phyloP scores from a whole-genome alignment of 305 asterid genomes.

The Solanum hybrid region DNA sequence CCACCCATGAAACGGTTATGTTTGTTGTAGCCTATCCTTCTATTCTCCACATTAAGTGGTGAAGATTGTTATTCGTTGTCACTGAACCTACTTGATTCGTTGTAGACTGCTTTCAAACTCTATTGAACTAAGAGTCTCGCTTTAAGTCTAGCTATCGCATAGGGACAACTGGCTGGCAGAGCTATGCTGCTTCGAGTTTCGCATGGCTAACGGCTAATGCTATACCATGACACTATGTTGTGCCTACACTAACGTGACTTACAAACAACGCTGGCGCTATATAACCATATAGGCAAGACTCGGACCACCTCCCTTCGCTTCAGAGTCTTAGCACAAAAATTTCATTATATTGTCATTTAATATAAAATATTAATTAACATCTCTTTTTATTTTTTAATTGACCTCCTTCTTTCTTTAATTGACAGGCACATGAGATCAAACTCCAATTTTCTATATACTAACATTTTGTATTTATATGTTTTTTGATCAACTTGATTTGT shows the following conservation, averaged over 20 bases:
- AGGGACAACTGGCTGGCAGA: too few relatives aligned
- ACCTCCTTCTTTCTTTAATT: background rate
- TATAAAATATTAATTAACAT: background rate
- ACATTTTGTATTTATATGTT: background rate
- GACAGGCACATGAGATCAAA: background rate
- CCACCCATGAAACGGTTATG: background rate
- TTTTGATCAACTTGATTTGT: background rate
- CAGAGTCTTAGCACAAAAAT: background rate
- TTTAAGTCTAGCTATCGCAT: background rate
- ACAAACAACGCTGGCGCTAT: too few relatives aligned
- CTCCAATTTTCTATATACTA: background rate
- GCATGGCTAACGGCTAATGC: too few relatives aligned
- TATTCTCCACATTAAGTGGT: background rate
- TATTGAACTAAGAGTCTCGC: background rate
- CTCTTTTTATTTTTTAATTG: background rate
- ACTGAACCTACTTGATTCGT: background rate
- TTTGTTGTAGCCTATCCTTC: too few relatives aligned
- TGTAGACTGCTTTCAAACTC: background rate
- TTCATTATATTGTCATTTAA: background rate
- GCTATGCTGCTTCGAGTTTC: too few relatives aligned
- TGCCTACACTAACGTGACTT: too few relatives aligned
- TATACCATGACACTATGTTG: too few relatives aligned
- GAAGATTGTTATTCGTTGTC: background rate
- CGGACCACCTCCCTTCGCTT: background rate
- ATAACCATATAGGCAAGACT: background rate